Evolutionary conservation across 352 stramenopile species (phyloP).

Genomic region (Phytopythium kandeliae): DNA sequence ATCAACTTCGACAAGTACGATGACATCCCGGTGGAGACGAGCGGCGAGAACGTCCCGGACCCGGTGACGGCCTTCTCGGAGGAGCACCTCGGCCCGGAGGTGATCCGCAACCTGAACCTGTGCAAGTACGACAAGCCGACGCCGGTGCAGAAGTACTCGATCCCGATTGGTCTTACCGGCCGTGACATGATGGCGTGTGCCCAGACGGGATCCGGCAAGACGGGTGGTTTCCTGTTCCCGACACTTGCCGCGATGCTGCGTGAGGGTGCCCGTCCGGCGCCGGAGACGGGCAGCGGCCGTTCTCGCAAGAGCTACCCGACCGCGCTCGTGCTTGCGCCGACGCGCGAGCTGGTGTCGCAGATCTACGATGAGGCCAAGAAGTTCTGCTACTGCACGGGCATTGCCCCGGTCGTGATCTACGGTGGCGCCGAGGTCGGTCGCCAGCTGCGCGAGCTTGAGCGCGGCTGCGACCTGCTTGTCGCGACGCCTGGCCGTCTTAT

Average conservation of each 20-base stretch:
- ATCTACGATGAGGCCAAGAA: slow-evolving; percentile 96
- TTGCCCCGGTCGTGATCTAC: slow-evolving; percentile 94
- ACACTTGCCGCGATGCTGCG: slow-evolving; percentile 96
- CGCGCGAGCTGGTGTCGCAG: slow-evolving; percentile 93
- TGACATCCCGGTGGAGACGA: slow-evolving; percentile 97
- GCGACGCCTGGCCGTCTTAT: slow-evolving; percentile 96
- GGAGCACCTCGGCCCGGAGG: slow-evolving; percentile 89
- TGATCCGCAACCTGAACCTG: slow-evolving; percentile 90
- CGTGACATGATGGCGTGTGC: slow-evolving; percentile 99
- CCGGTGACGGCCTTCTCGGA: slow-evolving; percentile 88
- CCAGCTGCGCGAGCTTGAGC: slow-evolving; percentile 83
- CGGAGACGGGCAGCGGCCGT: slow-evolving; percentile 43
- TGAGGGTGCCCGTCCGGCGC: slow-evolving; percentile 46
- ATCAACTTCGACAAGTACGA: slow-evolving; percentile 99
- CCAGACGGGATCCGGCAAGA: slow-evolving; percentile 98
- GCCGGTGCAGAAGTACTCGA: slow-evolving; percentile 99
- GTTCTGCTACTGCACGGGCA: slow-evolving; percentile 96
- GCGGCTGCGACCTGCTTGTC: slow-evolving; percentile 96
- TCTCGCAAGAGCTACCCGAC: slow-evolving; percentile 88
- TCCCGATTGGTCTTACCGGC: slow-evolving; percentile 92
- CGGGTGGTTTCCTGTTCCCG: slow-evolving; percentile 95
- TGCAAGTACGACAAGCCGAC: slow-evolving; percentile 97
- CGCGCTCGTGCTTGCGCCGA: slow-evolving; percentile 92
- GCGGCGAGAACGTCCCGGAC: slow-evolving; percentile 90
- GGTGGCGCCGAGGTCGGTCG: slow-evolving; percentile 89